phyloP scores from a whole-genome alignment of 805 yeast species.

The Groenewaldozyma salmanticensis region DNA sequence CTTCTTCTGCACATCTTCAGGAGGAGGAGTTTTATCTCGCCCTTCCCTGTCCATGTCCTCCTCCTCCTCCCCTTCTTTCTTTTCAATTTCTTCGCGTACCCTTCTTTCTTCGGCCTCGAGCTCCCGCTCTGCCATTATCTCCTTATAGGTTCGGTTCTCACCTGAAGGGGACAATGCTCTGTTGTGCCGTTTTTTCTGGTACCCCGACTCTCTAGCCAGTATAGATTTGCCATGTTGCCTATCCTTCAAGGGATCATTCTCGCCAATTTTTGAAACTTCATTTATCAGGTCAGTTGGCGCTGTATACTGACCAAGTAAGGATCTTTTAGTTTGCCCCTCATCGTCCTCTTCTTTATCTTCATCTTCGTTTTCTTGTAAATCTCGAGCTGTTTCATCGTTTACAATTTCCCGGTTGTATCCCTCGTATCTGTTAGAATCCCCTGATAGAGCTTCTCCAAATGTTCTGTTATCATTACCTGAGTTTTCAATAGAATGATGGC shows the following conservation, averaged over 20 bases:
- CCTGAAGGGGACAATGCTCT: constrained; percentile 24
- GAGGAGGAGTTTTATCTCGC: constrained; percentile 13
- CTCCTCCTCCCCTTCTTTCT: constrained; percentile 21
- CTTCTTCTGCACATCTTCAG: constrained; percentile 14
- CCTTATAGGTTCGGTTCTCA: constrained; percentile 29
- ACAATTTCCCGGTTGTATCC: neutral
- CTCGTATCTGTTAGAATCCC: neutral
- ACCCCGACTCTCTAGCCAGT: constrained; percentile 36
- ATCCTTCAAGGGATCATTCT: constrained; percentile 24
- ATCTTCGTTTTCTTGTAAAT: constrained; percentile 7
- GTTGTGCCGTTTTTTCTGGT: constrained; percentile 35
- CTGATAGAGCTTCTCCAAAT: neutral
- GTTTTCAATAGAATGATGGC: neutral
- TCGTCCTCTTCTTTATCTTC: constrained; percentile 2
- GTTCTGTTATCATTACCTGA: neutral
- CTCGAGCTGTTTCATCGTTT: neutral
- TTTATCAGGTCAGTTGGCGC: constrained; percentile 29
- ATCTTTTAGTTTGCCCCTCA: constrained; percentile 1
- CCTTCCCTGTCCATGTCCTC: constrained; percentile 15
- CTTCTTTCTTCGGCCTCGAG: constrained; percentile 31
- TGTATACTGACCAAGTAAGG: constrained; percentile 34
- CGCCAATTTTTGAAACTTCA: constrained; percentile 22
- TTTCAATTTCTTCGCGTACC: constrained; percentile 21
- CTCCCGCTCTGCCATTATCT: constrained; percentile 34
- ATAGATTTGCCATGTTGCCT: constrained; percentile 17